Percentiles rank a stretch among this genome's conserved stretches.
Conservation (phyloP, 106 monocot species). For the Amphibolis antarctica region DNA sequence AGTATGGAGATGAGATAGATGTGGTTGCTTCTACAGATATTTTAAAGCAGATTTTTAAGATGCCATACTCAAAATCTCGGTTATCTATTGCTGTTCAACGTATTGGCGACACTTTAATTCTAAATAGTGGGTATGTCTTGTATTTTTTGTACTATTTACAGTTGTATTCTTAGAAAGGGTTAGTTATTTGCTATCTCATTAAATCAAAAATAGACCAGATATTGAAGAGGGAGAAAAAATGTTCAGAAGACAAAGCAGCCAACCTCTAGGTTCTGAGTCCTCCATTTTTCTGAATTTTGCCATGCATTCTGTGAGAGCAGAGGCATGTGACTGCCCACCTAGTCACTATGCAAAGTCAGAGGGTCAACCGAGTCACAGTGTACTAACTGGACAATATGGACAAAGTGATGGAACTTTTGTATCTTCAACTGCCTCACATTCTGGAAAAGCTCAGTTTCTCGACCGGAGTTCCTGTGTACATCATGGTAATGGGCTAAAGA, state of each 20-base stretch:
- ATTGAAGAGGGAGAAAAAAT: slow-evolving; percentile 82
- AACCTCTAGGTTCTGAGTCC: slow-evolving; percentile 45
- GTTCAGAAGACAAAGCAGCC: slow-evolving; percentile 61
- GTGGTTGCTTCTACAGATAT: slow-evolving; percentile 87
- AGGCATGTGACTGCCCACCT: slow-evolving; percentile 98
- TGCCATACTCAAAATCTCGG: slow-evolving; percentile 88
- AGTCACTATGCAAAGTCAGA: slow-evolving; percentile 35
- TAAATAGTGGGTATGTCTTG: slow-evolving; percentile 73
- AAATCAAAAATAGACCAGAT: slow-evolving; percentile 48
- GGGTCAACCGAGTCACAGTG: slow-evolving; percentile 33
- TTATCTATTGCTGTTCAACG: slow-evolving; percentile 91
- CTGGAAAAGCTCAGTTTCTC: slow-evolving; percentile 29
- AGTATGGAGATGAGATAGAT: slow-evolving; percentile 95
- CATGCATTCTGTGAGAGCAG: slow-evolving; percentile 95
- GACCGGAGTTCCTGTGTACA: slow-evolving; percentile 19
- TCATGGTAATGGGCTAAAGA: slow-evolving; percentile 4
- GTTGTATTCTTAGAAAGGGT: not conserved
- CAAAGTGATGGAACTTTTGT: slow-evolving; percentile 29
- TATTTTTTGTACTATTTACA: not conserved
- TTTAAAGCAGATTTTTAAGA: slow-evolving; percentile 95
- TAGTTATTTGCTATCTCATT: not conserved
- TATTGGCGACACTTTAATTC: slow-evolving; percentile 85
- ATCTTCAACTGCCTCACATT: slow-evolving; percentile 30
- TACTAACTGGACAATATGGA: slow-evolving; percentile 48
- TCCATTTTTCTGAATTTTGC: slow-evolving; percentile 93